These are phyloP conservation scores for Silene vulgaris DNA, from an alignment of 179 eudicot species.

Conservation along the genomic window DNA sequence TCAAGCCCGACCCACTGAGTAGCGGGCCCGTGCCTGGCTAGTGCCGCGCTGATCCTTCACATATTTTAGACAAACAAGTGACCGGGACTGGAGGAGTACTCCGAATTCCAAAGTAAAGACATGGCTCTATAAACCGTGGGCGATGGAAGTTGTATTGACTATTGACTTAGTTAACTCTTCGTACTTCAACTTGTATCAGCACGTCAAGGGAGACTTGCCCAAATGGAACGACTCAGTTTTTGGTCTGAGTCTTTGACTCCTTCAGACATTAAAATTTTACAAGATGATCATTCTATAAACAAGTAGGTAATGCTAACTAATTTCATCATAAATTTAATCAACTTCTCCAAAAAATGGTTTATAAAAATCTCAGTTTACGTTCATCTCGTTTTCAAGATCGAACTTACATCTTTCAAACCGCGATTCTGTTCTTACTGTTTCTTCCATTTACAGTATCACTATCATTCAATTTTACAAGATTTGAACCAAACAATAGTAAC, in stretches of 20 bases:
- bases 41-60: no score
- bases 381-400: neutral
- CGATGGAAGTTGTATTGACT: no score
- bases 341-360: neutral
- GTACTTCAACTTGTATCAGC: neutral
- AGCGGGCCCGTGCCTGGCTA: no score
- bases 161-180: no score
- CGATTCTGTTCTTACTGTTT: constrained; percentile 1
- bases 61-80: no score
- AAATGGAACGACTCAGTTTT: neutral
- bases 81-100: no score
- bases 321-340: neutral
- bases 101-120: no score
- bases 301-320: neutral
- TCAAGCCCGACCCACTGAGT: no score
- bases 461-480: constrained; percentile 33
- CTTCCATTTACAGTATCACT: constrained; percentile 18
- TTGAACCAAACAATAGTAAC: constrained; percentile 19
- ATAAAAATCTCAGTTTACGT: neutral
- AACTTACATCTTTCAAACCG: neutral
- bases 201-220: neutral
- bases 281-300: neutral
- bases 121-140: no score
- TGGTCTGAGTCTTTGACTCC: no score
- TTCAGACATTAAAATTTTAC: neutral